Conservation (phyloP, 2,329 filamentous ascomycete genomes). For the Penicillium hesseltinei region DNA sequence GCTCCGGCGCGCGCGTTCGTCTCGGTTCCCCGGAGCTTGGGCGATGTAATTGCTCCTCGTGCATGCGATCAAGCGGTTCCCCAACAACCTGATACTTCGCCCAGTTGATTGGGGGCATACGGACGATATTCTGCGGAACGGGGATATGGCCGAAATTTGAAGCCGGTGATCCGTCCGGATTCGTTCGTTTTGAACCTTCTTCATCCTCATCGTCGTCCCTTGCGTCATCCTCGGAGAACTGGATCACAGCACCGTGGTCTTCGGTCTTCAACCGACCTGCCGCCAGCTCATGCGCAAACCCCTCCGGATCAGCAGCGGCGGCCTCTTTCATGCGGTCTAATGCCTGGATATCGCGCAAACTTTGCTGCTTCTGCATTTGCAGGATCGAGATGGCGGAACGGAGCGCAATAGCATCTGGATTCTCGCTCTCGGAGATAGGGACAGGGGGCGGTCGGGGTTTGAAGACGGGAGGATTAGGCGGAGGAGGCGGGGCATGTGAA, state of each 20-base stretch:
- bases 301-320: constrained; percentile 68
- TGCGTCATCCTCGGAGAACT: constrained; percentile 39
- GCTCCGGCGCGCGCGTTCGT: constrained; percentile 45
- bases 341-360: constrained; percentile 69
- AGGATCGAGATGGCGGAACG: constrained; percentile 81
- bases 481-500: constrained; percentile 14
- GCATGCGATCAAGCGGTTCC: constrained; percentile 77
- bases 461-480: constrained; percentile 27
- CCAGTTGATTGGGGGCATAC: constrained; percentile 91
- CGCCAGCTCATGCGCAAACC: constrained; percentile 67
- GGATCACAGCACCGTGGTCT: constrained; percentile 33
- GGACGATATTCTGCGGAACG: constrained; percentile 74
- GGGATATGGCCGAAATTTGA: constrained; percentile 65
- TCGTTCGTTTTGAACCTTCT: constrained; percentile 22
- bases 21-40: constrained; percentile 52
- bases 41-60: constrained; percentile 70
- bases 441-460: constrained; percentile 41
- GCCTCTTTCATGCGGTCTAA: constrained; percentile 68
- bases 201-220: constrained; percentile 37
- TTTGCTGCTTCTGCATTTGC: constrained; percentile 79
- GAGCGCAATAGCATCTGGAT: constrained; percentile 84
- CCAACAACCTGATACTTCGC: constrained; percentile 89
- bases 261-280: constrained; percentile 57
- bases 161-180: neutral
- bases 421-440: constrained; percentile 53